These are phyloP conservation scores for Hymenoscyphus fraxineus DNA, from an alignment of 2,329 filamentous ascomycete species.

Conservation along the genomic window DNA sequence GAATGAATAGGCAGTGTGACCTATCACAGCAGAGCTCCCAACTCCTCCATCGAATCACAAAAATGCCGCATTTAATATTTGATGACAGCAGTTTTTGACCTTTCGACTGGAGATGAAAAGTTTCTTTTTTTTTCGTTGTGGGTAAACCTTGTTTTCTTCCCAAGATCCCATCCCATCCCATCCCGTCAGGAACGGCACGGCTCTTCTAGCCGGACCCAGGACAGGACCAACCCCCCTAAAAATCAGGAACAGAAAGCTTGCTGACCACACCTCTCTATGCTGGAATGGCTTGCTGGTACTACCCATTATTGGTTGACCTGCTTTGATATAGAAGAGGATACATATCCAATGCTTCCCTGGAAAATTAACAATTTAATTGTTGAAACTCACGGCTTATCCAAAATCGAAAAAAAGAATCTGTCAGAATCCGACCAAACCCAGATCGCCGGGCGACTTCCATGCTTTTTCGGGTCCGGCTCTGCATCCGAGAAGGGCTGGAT, in stretches of 20 bases:
- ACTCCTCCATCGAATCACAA: slow-evolving; percentile 10
- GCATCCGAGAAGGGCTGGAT: neutral
- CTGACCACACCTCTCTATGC: neutral
- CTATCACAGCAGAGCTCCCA: neutral
- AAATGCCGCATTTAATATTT: slow-evolving; percentile 11
- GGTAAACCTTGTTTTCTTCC: neutral
- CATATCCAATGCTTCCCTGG: neutral
- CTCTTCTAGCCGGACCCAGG: neutral
- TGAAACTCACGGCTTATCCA: neutral
- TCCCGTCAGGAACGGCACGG: neutral
- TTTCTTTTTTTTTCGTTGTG: neutral
- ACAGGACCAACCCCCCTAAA: neutral
- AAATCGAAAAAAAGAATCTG: neutral
- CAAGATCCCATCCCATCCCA: neutral
- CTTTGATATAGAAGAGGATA: neutral
- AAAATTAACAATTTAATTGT: neutral
- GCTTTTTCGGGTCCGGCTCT: neutral
- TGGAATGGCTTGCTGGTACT: neutral
- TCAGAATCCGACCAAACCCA: neutral
- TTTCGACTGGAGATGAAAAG: neutral
- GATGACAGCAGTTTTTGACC: neutral
- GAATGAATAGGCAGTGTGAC: neutral
- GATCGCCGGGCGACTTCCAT: neutral
- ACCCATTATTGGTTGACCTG: neutral
- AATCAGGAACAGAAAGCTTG: slow-evolving; percentile 3